Conservation (phyloP, 148 eudicot species). For the Rhododendron vialii region DNA sequence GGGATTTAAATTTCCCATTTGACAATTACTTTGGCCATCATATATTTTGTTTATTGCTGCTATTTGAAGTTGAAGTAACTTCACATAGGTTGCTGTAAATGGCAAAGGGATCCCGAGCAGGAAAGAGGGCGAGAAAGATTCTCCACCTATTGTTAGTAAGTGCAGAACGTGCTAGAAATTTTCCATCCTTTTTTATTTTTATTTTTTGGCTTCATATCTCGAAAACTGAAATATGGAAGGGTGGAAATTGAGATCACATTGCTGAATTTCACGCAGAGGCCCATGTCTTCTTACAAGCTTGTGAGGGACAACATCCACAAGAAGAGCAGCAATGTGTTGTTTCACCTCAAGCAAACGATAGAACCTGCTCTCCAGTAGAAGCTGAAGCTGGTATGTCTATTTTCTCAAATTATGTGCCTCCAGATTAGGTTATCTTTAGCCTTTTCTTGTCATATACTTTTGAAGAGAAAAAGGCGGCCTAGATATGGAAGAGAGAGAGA, state of each 20-base stretch:
- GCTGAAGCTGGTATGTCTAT: conserved; percentile 29
- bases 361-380: conserved; percentile 25
- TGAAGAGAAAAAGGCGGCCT: neutral
- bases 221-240: neutral
- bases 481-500: neutral
- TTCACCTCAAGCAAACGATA: conserved; percentile 31
- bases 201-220: neutral
- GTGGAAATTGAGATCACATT: neutral
- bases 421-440: neutral
- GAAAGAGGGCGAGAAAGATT: conserved; percentile 33
- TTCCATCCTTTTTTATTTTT: neutral
- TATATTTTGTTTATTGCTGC: neutral
- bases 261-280: conserved; percentile 22
- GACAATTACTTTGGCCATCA: neutral
- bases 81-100: conserved; percentile 44
- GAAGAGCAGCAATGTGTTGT: conserved; percentile 19
- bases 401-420: neutral
- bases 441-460: neutral
- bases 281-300: conserved; percentile 26
- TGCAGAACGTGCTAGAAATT: conserved; percentile 7
- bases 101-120: conserved; percentile 36
- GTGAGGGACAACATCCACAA: conserved; percentile 26
- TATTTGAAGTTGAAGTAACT: neutral
- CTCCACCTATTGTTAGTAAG: conserved; percentile 42
- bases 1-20: neutral